These are phyloP conservation scores for Entomortierella chlamydospora DNA, from an alignment of 192 early-diverging fungal species.

Conservation along the genomic window DNA sequence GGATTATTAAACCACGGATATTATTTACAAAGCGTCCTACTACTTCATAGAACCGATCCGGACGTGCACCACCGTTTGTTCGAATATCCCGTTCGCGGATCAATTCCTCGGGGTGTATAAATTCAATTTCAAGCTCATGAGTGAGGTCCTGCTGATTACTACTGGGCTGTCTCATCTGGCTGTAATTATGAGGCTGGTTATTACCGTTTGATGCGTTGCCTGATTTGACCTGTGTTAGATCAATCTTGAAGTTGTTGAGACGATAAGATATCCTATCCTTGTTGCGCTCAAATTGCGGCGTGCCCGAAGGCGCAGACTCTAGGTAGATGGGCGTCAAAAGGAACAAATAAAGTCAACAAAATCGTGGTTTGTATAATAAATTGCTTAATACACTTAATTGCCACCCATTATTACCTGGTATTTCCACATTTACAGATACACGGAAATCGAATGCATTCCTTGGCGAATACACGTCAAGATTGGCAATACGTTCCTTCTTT, in stretches of 20 bases:
- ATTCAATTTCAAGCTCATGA: slow-evolving; percentile 91
- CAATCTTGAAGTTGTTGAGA: slow-evolving; percentile 85
- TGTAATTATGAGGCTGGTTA: slow-evolving; percentile 4
- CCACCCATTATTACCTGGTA: slow-evolving; percentile 65
- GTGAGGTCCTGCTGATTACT: slow-evolving; percentile 58
- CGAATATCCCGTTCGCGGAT: slow-evolving; percentile 74
- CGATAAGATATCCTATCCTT: slow-evolving; percentile 92
- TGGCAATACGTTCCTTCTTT: slow-evolving; percentile 81
- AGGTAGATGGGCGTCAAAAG: neutral
- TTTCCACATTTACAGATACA: slow-evolving; percentile 87
- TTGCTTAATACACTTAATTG: too few species aligned
- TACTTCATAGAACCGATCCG: slow-evolving; percentile 76
- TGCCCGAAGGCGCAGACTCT: slow-evolving; percentile 58
- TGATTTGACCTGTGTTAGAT: slow-evolving; percentile 86
- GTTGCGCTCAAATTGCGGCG: slow-evolving; percentile 70
- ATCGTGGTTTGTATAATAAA: neutral
- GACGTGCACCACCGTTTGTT: slow-evolving; percentile 42
- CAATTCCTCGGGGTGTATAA: slow-evolving; percentile 67
- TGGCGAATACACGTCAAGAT: slow-evolving; percentile 90
- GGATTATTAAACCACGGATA: slow-evolving; percentile 66
- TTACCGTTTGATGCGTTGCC: slow-evolving; percentile 51
- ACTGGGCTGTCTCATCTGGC: slow-evolving; percentile 23
- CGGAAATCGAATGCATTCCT: slow-evolving; percentile 84
- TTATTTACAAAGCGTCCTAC: slow-evolving; percentile 85
- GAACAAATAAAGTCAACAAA: neutral